Base-by-base conservation (phyloP, 2,329 filamentous ascomycete species). In the Cadophora luteo-olivacea region DNA sequence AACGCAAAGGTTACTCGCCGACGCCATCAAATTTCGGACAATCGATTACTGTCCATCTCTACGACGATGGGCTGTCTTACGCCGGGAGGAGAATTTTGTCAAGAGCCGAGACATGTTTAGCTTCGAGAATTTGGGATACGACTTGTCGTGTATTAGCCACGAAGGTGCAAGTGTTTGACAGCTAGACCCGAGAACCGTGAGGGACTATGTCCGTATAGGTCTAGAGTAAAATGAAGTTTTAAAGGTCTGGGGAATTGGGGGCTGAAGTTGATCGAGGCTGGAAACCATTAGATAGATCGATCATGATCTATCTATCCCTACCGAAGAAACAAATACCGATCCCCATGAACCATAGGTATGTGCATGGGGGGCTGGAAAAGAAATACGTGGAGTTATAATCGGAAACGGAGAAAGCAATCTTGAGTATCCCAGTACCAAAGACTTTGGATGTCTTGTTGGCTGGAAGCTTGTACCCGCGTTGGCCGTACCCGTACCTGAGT, bases 101-200 rank as follows among this genome's bases (percentile, higher is more conserved):
- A 41, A 58, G 32, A 58, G 33, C 55, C 55, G 55, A 58, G 36
- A 60, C 57, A 58, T 24, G 25, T 32, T 55, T 25, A 60, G 22
- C 33, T 24, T 25, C 22, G 33, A 14, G 1, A 24, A 25, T 24
- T 25, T 41, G 57, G 33, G 45, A 49, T 32, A n/a, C 33, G 52
- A n/a, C 52, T 55, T 19, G 29, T 55, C 14, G 7, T 55, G 52
- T 55, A 33, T 33, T 33, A 33, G 52, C 52, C 52, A 33, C 11
- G 52, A 55, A 32, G 14, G 16, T 25, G 19, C 24, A 60, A 60
- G 22, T 25, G 33, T 45, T 41, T 11, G 33, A 24, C 22, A 16
- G 4, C n/a, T 12, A 58, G 8, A 38, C 12, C 36, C 12, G 2
- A 38, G 36, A 4, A 38, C 36, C 12, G 29, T 38, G 7, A 38